These are phyloP conservation scores for Gomphus bonarii DNA, from an alignment of 1,284 basidiomycete genomes.

Conservation along the genomic window DNA sequence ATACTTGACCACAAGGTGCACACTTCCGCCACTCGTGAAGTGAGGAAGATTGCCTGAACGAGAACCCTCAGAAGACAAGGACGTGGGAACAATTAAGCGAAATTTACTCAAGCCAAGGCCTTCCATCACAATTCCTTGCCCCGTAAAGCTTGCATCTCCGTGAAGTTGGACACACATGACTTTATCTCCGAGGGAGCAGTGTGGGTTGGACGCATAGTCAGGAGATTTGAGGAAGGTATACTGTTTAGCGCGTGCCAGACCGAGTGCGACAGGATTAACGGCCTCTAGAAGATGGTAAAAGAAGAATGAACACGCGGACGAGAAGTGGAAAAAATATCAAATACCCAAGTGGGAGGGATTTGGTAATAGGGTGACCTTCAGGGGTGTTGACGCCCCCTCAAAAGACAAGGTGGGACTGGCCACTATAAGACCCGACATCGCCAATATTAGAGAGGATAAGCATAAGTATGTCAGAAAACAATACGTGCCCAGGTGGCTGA, in stretches of 20 bases:
- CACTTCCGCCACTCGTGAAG: conserved; percentile 79
- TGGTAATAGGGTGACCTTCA: conserved; percentile 73
- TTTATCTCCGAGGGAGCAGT: conserved; percentile 73
- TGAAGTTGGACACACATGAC: conserved; percentile 86
- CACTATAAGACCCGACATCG: conserved; percentile 27
- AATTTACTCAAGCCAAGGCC: conserved; percentile 65
- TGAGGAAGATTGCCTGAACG: conserved; percentile 64
- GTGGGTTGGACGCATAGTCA: conserved; percentile 28
- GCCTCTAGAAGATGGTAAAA: conserved; percentile 30
- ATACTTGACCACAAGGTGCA: conserved; percentile 88
- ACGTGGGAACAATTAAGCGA: background rate
- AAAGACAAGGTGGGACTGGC: conserved; percentile 54
- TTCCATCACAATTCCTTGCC: conserved; percentile 88
- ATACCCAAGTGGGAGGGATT: conserved; percentile 82
- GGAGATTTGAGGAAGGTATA: conserved; percentile 60
- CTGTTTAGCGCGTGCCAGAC: conserved; percentile 88
- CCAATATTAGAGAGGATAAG: background rate
- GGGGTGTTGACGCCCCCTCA: conserved; percentile 31
- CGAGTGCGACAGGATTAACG: conserved; percentile 75
- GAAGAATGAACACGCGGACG: background rate
- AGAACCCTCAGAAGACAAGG: background rate
- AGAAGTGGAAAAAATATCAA: conserved; percentile 11
- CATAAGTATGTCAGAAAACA: background rate
- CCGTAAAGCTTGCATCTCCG: conserved; percentile 83
- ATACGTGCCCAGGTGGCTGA: conserved; percentile 65